phyloP scores from a whole-genome alignment of 2,329 filamentous ascomycete genomes.

The Cercospora berteroae region DNA sequence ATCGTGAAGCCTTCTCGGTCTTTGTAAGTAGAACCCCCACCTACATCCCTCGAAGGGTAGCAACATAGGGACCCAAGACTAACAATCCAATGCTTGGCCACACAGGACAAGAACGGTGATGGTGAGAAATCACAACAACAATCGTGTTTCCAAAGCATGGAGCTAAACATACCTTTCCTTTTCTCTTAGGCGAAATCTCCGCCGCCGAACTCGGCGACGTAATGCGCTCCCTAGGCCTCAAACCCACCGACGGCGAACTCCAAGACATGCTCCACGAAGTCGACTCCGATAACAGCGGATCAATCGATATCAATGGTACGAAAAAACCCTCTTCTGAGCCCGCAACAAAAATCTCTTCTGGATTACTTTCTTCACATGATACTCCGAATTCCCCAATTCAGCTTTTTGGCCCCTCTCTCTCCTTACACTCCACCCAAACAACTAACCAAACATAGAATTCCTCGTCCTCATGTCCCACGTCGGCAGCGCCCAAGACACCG shows the following conservation, averaged over 20 bases:
- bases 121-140: slow-evolving; percentile 5
- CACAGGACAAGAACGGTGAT: slow-evolving; percentile 24
- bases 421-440: too few species aligned
- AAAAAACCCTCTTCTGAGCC: too few species aligned
- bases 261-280: slow-evolving; percentile 24
- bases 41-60: not conserved
- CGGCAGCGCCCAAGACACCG: slow-evolving; percentile 14
- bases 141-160: not conserved
- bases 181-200: slow-evolving; percentile 20
- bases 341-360: too few species aligned
- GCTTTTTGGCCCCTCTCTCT: too few species aligned
- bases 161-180: not conserved
- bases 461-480: slow-evolving; percentile 22
- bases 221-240: slow-evolving; percentile 21
- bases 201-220: slow-evolving; percentile 22
- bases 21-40: slow-evolving; percentile 12
- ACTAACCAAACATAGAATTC: slow-evolving; percentile 14
- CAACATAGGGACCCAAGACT: not conserved
- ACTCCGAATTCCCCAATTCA: too few species aligned
- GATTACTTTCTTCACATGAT: too few species aligned
- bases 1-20: slow-evolving; percentile 17
- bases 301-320: slow-evolving; percentile 21
- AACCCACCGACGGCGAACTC: slow-evolving; percentile 20
- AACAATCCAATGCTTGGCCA: not conserved
- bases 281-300: slow-evolving; percentile 20